These are phyloP conservation scores for Hirsutella minnesotensis DNA, from an alignment of 2,329 filamentous ascomycete genomes.

Conservation along the genomic window DNA sequence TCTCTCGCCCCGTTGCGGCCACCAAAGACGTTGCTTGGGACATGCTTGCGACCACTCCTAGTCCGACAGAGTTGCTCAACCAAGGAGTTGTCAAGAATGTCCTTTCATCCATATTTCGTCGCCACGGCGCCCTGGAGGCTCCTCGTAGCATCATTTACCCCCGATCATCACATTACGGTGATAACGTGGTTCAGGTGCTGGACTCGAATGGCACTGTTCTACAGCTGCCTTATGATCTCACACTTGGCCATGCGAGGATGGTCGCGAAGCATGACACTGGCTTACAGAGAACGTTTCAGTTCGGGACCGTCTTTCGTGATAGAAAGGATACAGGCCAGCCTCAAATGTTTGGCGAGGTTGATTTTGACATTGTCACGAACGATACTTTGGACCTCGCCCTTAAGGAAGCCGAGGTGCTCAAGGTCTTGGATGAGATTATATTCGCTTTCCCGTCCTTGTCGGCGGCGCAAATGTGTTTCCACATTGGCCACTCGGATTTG, in stretches of 20 bases:
- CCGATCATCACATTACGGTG: constrained; percentile 62
- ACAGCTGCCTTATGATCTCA: constrained; percentile 90
- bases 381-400: constrained; percentile 71
- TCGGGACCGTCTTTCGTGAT: constrained; percentile 80
- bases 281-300: constrained; percentile 69
- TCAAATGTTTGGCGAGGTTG: constrained; percentile 72
- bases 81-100: constrained; percentile 64
- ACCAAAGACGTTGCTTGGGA: constrained; percentile 77
- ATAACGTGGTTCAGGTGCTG: constrained; percentile 67
- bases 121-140: constrained; percentile 79
- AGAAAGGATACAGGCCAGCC: constrained; percentile 70
- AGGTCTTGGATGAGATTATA: constrained; percentile 86
- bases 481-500: constrained; percentile 80
- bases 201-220: constrained; percentile 78
- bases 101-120: constrained; percentile 67
- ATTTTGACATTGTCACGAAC: constrained; percentile 89
- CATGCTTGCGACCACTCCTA: constrained; percentile 45
- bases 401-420: constrained; percentile 88
- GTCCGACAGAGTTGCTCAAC: constrained; percentile 51
- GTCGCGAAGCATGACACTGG: constrained; percentile 58
- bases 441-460: constrained; percentile 66
- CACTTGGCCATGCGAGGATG: constrained; percentile 74
- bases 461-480: constrained; percentile 68
- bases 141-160: constrained; percentile 69
- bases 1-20: constrained; percentile 62